Evolutionary conservation across 2,329 filamentous ascomycete genomes (phyloP), one percentile per base, ranked within the genome.

Genomic region (Sporothrix curviconia): DNA sequence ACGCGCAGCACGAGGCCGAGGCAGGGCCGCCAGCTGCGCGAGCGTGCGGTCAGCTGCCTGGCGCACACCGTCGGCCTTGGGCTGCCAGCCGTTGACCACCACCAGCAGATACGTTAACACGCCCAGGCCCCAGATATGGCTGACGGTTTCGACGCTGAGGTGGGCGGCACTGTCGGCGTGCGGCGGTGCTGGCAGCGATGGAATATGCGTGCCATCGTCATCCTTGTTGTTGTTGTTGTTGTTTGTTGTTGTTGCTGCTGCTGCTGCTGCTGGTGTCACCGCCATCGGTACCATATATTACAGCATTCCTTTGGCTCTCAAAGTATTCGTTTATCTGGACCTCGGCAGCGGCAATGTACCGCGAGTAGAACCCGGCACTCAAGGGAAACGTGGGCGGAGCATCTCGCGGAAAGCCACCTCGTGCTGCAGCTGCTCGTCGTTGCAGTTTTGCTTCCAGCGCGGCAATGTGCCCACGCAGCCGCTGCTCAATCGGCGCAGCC

Each of bases 81-180:
- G 53, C 73, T 0, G 76, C 78, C 77, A 81, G 3, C 78, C 79
- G 1, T 71, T 74, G 3, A 78, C 69, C 19, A 80, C 76, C 4
- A 78, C 73, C 12, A 71, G 67, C 12, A 81, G 71, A 58, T 80
- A 80, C 7, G 73, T 71, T 1, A 78, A 67, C 0, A 74, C 69
- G 1, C 76, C 77, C 44, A 78, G 71, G 1, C 75, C 73, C 78
- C 78, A 81, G 42, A 78, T 72, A 14, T 69, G 68, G 55, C 28
- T 65, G 59, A 43, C 30, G 28, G 24, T n/a, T 22, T 56, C 59
- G 2, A 51, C 24, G n/a, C n/a, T 49, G 17, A 57, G 22, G 25
- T 28, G 43, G 22, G 34, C 19, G 14, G 50, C 30, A 11, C n/a
- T 17, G 36, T 59, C 54, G 24, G 3, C 14, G 34, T 57, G 24